phyloP scores from a whole-genome alignment of 208 protist species.

The Trypanosoma boissoni region DNA sequence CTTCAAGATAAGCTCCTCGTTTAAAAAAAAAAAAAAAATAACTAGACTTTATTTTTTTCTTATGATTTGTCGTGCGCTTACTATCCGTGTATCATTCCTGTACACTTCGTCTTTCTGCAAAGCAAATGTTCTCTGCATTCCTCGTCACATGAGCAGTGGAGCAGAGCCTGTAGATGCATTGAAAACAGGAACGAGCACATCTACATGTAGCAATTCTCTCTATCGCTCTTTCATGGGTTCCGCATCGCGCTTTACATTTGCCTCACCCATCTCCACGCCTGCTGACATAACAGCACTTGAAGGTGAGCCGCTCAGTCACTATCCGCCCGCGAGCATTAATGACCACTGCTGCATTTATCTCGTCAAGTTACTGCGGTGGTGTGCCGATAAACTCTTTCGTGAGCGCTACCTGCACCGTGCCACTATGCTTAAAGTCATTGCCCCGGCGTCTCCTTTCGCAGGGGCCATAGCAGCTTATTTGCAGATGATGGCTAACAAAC shows the following conservation, averaged over 20 bases:
- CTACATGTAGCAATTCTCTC: conserved; percentile 15
- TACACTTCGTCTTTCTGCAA: no score
- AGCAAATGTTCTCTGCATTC: no score
- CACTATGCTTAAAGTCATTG: conserved; percentile 66
- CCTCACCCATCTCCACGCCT: conserved; percentile 19
- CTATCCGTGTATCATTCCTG: no score
- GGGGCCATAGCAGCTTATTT: conserved; percentile 46
- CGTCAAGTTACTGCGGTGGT: conserved; percentile 66
- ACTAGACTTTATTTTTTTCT: no score
- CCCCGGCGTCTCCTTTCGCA: conserved; percentile 43
- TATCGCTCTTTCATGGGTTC: conserved; percentile 65
- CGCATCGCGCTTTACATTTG: conserved; percentile 53
- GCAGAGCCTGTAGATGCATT: background rate
- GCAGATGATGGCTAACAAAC: conserved; percentile 39
- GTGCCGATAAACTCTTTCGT: conserved; percentile 63
- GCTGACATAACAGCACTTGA: conserved; percentile 45
- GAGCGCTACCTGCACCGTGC: conserved; percentile 75
- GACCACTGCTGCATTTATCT: conserved; percentile 70
- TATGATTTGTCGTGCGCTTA: no score
- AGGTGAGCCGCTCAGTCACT: conserved; percentile 54
- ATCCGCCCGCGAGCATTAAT: conserved; percentile 47
- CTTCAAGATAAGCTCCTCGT: no score
- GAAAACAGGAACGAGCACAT: background rate
- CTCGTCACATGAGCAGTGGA: no score
- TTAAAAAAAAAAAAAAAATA: no score